Conservation (phyloP, 768 basidiomycete genomes). For the Termitomyces sp. region DNA sequence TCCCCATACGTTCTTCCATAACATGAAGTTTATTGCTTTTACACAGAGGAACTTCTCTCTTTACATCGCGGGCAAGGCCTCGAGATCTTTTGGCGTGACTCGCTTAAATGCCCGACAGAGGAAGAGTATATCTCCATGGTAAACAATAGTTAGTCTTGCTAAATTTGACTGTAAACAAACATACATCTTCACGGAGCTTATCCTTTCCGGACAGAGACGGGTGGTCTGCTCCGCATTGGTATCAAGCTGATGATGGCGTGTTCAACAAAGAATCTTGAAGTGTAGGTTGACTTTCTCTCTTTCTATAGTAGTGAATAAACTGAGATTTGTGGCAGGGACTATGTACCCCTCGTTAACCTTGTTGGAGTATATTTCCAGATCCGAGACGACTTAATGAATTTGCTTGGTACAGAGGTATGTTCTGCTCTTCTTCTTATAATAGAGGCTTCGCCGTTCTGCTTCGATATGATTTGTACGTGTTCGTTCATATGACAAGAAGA, state of each 20-base stretch:
- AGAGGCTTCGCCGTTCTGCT: not conserved
- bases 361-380: constrained; percentile 96
- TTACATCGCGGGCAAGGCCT: constrained; percentile 94
- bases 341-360: constrained; percentile 88
- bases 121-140: constrained; percentile 96
- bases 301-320: not conserved
- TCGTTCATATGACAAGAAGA: not conserved
- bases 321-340: constrained; percentile 54
- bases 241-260: constrained; percentile 97
- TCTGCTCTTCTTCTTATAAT: not conserved
- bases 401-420: constrained; percentile 76
- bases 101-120: constrained; percentile 86
- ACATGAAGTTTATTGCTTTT: not conserved
- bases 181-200: no score
- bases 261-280: constrained; percentile 50
- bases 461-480: not conserved
- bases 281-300: constrained; percentile 44
- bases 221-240: constrained; percentile 86
- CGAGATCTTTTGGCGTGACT: constrained; percentile 93
- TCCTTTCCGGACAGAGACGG: constrained; percentile 62
- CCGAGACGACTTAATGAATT: constrained; percentile 95
- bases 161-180: not conserved
- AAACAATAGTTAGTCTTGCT: constrained; percentile 67
- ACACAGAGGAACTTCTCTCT: constrained; percentile 61
- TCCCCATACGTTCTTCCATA: not conserved